Evolutionary conservation across 2,329 filamentous ascomycete species (phyloP).

Genomic region (Furcasterigmium furcatum): DNA sequence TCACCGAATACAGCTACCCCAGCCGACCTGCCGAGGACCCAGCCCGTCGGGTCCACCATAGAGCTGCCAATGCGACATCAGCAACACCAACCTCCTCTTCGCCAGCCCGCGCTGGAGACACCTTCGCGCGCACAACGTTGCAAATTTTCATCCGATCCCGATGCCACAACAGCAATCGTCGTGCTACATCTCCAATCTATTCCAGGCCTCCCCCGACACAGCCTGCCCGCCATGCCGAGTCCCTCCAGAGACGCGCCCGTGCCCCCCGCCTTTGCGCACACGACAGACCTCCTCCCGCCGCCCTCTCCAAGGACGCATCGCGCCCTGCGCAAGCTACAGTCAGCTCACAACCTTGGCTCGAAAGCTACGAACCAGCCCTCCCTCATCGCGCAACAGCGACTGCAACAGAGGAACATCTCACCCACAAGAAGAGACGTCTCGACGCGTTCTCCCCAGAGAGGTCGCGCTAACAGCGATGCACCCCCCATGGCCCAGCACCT

Average conservation of each 20-base stretch:
- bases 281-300: conserved; percentile 48
- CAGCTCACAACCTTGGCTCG: conserved; percentile 66
- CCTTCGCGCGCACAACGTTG: too few species aligned
- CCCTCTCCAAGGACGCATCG: conserved; percentile 64
- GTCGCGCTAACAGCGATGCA: conserved; percentile 72
- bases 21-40: conserved; percentile 66
- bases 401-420: conserved; percentile 32
- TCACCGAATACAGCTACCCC: too few species aligned
- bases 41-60: too few species aligned
- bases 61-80: too few species aligned
- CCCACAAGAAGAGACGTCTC: conserved; percentile 9
- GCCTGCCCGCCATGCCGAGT: conserved; percentile 21
- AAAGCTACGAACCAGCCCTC: conserved; percentile 48
- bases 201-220: background rate
- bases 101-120: too few species aligned
- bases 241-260: conserved; percentile 21
- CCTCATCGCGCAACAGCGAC: conserved; percentile 62
- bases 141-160: too few species aligned
- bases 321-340: conserved; percentile 70
- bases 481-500: conserved; percentile 37
- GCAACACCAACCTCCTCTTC: too few species aligned
- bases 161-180: too few species aligned
- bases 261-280: conserved; percentile 16
- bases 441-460: conserved; percentile 45
- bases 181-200: too few species aligned